These are phyloP conservation scores for Deinandra increscens DNA, from an alignment of 129 eudicot genomes.

Conservation along the genomic window DNA sequence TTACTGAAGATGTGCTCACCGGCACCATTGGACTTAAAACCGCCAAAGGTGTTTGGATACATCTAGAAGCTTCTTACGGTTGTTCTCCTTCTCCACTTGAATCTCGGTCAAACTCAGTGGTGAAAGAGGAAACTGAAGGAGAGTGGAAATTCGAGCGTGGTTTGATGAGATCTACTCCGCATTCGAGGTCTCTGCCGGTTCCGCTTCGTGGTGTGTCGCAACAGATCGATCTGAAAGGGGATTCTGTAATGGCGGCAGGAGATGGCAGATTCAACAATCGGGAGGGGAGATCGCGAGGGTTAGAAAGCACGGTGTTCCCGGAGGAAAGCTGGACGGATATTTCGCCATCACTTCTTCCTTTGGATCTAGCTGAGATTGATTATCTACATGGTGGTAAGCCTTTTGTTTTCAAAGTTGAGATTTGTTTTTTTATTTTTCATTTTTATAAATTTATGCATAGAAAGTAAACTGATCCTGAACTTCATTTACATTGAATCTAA, in stretches of 20 bases:
- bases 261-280: constrained; percentile 16
- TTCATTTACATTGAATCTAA: background rate
- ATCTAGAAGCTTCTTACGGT: constrained; percentile 18
- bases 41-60: constrained; percentile 30
- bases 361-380: constrained; percentile 28
- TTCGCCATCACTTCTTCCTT: constrained; percentile 12
- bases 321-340: constrained; percentile 24
- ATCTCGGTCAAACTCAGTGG: background rate
- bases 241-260: constrained; percentile 21
- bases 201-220: constrained; percentile 34
- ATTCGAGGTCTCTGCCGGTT: constrained; percentile 39
- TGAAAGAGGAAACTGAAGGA: constrained; percentile 2
- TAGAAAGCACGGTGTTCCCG: constrained; percentile 19
- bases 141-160: constrained; percentile 12
- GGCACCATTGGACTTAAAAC: constrained; percentile 11
- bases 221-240: constrained; percentile 39
- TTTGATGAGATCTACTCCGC: constrained; percentile 26
- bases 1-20: constrained; percentile 22
- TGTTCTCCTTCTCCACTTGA: background rate
- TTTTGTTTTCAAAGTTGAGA: background rate
- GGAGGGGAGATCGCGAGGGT: constrained; percentile 16
- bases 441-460: background rate
- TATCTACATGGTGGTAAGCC: constrained; percentile 23
- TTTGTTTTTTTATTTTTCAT: too few relatives aligned
- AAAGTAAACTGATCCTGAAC: constrained; percentile 3